Evolutionary conservation across 2,329 filamentous ascomycete species (phyloP), one percentile per base, ranked within the genome.

Genomic region (Penicillium rolfsii): DNA sequence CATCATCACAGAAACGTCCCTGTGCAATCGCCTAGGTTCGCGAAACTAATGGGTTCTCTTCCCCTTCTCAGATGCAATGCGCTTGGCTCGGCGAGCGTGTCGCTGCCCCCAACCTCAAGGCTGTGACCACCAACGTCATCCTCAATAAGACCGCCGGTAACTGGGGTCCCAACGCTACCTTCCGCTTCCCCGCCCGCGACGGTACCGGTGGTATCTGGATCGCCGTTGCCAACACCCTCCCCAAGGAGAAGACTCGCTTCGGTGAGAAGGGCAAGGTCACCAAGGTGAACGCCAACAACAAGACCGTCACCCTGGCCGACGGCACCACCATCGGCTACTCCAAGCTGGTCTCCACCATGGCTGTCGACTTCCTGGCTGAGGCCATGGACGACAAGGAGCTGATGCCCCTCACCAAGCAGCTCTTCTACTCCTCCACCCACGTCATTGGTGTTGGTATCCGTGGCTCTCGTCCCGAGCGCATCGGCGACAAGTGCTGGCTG

Each of bases 171-270:
- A 99, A 99, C 78, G 91, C 93, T 67, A 98, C 93, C 63, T 99
- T 99, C 90, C 90, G 92, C 74, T 99, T 99, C 87, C 95, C 95
- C 70, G 93, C 95, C 66, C 89, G 89, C 67, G 94, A 95, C 70
- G 95, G 95, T 71, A 99, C 95, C 54, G 95, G 95, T 80, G 94
- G 93, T 81, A 99, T 99, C 85, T 99, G 95, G 95, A 97, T 95
- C 72, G 93, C 93, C 61, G 93, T 99, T 57, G 93, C 93, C 70
- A 87, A 97, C 75, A 99, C 95, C 55, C 81, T 99, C 26, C 94
- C 95, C 64, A 87, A 93, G 77, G 87, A 96, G 80, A 98, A 97
- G 81, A 95, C 89, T 75, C 87, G 89, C 69, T 97, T 95, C 75
- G 95, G 95, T 76, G 88, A 92, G 79, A 83, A 91, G 76, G 91